Evolutionary conservation across 2,329 filamentous ascomycete species (phyloP).

Genomic region (Colletotrichum tanaceti): DNA sequence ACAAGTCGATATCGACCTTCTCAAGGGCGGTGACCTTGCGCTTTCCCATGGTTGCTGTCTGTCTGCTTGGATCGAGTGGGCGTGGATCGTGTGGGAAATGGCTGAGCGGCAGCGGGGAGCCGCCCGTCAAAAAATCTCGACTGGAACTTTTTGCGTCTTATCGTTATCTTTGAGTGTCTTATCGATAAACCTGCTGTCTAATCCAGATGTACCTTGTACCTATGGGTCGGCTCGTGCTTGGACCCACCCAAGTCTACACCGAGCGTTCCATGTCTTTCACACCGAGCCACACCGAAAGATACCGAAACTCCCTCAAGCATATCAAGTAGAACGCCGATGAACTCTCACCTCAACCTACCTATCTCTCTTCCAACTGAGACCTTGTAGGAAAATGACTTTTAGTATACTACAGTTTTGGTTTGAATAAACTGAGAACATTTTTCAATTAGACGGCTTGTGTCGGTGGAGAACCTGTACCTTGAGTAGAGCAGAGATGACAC

Average conservation of each 20-base stretch:
- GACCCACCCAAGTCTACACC: neutral
- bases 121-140: slow-evolving; percentile 18
- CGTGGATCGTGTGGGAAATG: slow-evolving; percentile 4
- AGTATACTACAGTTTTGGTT: too few relatives aligned
- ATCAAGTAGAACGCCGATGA: too few relatives aligned
- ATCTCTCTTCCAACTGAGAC: too few relatives aligned
- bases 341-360: too few relatives aligned
- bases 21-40: slow-evolving; percentile 91
- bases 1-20: slow-evolving; percentile 93
- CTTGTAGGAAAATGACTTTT: too few relatives aligned
- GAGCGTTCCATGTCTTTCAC: neutral
- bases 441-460: too few relatives aligned
- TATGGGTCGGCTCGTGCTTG: accelerated
- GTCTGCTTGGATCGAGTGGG: neutral
- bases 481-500: too few relatives aligned
- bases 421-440: too few relatives aligned
- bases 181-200: neutral
- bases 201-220: too few relatives aligned
- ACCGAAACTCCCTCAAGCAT: too few relatives aligned
- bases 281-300: too few relatives aligned
- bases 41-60: slow-evolving; percentile 73
- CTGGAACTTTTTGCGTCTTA: slow-evolving; percentile 25
- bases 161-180: neutral
- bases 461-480: too few relatives aligned
- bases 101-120: slow-evolving; percentile 26